These are phyloP conservation scores for Protomyces gravidus DNA, from an alignment of 1,139 yeast species.

Conservation along the genomic window DNA sequence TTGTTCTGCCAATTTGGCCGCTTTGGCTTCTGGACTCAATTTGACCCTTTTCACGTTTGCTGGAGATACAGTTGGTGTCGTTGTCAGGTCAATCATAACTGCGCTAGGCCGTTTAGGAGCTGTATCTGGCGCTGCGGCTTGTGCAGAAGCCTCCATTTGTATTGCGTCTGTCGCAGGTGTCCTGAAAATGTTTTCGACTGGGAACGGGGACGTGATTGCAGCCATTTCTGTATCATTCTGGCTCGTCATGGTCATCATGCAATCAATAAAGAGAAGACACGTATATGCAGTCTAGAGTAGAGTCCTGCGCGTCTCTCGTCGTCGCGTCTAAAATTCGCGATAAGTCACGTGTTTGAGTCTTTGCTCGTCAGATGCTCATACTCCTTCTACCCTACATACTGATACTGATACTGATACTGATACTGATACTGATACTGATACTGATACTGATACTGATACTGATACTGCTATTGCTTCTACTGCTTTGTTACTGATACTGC, in stretches of 20 bases:
- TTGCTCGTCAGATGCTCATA: not conserved
- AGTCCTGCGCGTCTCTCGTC: not conserved
- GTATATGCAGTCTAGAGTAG: too few relatives aligned
- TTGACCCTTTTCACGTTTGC: constrained; percentile 1
- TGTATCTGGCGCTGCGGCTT: too few relatives aligned
- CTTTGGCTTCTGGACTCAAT: constrained; percentile 1
- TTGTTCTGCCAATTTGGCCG: not conserved
- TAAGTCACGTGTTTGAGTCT: not conserved
- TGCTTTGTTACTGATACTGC: not conserved
- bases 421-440: not conserved
- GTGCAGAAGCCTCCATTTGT: too few relatives aligned
- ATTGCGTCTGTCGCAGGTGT: too few relatives aligned
- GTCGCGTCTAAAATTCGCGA: not conserved
- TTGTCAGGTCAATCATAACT: not conserved
- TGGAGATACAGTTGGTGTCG: not conserved
- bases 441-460: not conserved
- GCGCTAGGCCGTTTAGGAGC: too few relatives aligned
- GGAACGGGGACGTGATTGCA: too few relatives aligned
- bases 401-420: not conserved
- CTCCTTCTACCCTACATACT: not conserved
- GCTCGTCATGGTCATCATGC: too few relatives aligned
- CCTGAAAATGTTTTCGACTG: too few relatives aligned
- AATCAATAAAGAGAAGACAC: too few relatives aligned
- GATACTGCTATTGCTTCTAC: not conserved
- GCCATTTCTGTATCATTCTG: too few relatives aligned